Conservation (phyloP, 768 basidiomycete genomes). For the Podaxis sp. region DNA sequence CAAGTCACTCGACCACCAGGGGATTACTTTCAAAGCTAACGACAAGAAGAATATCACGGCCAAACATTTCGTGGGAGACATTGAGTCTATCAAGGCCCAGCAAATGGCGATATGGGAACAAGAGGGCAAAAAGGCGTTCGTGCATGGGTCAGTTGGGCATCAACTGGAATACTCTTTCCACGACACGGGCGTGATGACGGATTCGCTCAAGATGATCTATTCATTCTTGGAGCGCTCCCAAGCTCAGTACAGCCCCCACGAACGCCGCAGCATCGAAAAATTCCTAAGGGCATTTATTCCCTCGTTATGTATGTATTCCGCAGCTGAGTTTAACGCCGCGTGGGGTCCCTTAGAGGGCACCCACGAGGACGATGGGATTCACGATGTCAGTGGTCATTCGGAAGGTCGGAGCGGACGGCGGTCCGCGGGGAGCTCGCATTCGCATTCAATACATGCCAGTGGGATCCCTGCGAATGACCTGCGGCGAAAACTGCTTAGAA, state of each 20-base stretch:
- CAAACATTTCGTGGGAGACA: conserved; percentile 77
- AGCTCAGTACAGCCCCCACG: conserved; percentile 65
- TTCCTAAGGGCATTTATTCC: conserved; percentile 86
- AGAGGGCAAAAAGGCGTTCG: conserved; percentile 33
- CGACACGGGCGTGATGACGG: conserved; percentile 79
- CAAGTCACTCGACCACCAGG: conserved; percentile 96
- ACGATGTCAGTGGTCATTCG: conserved; percentile 24
- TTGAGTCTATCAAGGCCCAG: conserved; percentile 62
- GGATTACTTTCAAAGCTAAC: conserved; percentile 89
- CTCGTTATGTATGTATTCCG: conserved; percentile 66
- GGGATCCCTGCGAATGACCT: conserved; percentile 63
- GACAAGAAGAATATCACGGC: conserved; percentile 92
- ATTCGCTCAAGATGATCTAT: conserved; percentile 85
- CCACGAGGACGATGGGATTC: conserved; percentile 35
- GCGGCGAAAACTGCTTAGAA: conserved; percentile 75
- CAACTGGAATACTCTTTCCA: conserved; percentile 79
- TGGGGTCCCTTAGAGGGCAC: conserved; percentile 52
- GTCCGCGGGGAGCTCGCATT: conserved; percentile 37
- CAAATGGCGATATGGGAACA: conserved; percentile 42
- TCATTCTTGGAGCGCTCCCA: conserved; percentile 88
- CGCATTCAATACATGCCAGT: conserved; percentile 33
- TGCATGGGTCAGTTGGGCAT: conserved; percentile 46
- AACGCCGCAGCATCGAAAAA: conserved; percentile 79
- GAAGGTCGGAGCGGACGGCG: conserved; percentile 43
- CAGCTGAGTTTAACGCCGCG: conserved; percentile 61